A percentile compares a stretch with the other conserved stretches of the same genome.
phyloP scores from a whole-genome alignment of 129 eudicot genomes.

The Tanacetum coccineum region DNA sequence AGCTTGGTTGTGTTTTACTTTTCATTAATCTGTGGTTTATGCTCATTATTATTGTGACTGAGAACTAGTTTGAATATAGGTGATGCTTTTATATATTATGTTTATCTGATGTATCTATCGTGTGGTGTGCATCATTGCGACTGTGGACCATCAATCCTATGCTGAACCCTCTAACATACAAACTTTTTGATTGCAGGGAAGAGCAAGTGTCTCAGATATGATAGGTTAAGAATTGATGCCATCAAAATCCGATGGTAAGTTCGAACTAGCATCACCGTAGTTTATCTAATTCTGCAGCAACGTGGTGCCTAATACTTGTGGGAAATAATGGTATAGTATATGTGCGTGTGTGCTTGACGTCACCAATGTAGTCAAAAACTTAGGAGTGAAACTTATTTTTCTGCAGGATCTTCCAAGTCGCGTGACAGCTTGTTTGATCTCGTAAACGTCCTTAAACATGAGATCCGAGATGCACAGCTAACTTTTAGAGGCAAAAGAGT shows the following conservation, averaged over 20 bases:
- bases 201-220: slow-evolving; percentile 66
- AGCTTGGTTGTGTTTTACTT: no score
- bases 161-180: background rate
- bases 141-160: background rate
- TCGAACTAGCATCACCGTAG: slow-evolving; percentile 1
- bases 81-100: no score
- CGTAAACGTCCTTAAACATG: slow-evolving; percentile 63
- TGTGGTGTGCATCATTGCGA: background rate
- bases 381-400: slow-evolving; percentile 5
- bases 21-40: no score
- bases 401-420: slow-evolving; percentile 56
- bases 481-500: slow-evolving; percentile 86
- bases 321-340: background rate
- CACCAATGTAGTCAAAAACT: background rate
- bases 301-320: background rate
- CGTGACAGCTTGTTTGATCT: slow-evolving; percentile 77
- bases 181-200: slow-evolving; percentile 44
- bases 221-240: slow-evolving; percentile 49
- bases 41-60: no score
- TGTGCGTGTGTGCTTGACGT: slow-evolving; percentile 4
- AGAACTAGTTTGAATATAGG: no score
- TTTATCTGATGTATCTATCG: background rate
- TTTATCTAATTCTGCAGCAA: slow-evolving; percentile 5
- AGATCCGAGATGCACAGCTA: slow-evolving; percentile 80
- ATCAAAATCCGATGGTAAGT: slow-evolving; percentile 66